Conservation (phyloP, 192 early-diverging fungal genomes). For the Lunasporangiospora selenospora region DNA sequence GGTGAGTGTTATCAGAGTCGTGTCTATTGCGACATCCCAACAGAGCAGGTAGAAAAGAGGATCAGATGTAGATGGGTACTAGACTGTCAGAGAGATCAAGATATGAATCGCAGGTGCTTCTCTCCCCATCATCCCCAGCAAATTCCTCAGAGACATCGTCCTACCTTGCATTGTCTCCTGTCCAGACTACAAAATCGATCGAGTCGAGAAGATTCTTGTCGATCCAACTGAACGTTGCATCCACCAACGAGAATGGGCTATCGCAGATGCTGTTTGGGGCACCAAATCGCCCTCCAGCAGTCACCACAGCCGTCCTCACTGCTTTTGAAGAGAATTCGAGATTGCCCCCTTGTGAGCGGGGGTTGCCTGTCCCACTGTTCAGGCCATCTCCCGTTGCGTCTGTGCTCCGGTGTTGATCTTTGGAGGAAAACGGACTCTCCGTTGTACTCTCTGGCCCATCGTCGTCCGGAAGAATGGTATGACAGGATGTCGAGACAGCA, state of each 20-base stretch:
- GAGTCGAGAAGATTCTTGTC: conserved; percentile 36
- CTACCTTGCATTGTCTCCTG: conserved; percentile 72
- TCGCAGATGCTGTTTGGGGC: conserved; percentile 66
- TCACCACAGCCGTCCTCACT: too few relatives aligned
- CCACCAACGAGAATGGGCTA: conserved; percentile 57
- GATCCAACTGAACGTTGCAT: conserved; percentile 65
- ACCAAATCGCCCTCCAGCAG: conserved; percentile 62
- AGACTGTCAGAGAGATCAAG: background rate
- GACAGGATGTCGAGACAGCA: conserved; percentile 65
- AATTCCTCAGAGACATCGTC: background rate
- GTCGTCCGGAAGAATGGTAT: conserved; percentile 13
- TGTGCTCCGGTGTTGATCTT: too few relatives aligned
- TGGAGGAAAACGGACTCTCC: too few relatives aligned
- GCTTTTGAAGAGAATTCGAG: too few relatives aligned
- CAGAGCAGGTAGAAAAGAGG: background rate
- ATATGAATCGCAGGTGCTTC: background rate
- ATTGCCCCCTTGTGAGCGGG: too few relatives aligned
- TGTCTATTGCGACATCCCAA: too few relatives aligned
- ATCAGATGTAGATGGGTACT: background rate
- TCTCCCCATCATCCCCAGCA: background rate
- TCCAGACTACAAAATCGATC: conserved; percentile 77
- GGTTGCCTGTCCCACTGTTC: too few relatives aligned
- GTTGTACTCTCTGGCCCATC: too few relatives aligned
- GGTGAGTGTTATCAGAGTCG: conserved; percentile 61
- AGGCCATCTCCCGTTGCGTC: too few relatives aligned